phyloP scores from a whole-genome alignment of 192 early-diverging fungal genomes.

The Coemansia sp. region DNA sequence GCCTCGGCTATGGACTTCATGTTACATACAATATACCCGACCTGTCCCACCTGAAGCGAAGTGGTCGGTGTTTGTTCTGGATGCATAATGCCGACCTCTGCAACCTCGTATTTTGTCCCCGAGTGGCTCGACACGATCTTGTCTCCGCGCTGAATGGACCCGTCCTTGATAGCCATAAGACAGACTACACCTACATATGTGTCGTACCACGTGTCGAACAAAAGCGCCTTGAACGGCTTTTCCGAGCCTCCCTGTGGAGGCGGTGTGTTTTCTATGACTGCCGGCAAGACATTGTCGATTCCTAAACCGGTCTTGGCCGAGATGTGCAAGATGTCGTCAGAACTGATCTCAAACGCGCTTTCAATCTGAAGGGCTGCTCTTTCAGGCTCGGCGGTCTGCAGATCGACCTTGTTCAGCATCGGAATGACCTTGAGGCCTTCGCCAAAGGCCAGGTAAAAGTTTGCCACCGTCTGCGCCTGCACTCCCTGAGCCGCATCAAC shows the following conservation, averaged over 20 bases:
- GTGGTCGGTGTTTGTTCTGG: conserved; percentile 73
- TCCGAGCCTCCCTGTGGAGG: conserved; percentile 63
- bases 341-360: conserved; percentile 80
- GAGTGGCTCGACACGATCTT: conserved; percentile 78
- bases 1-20: conserved; percentile 94
- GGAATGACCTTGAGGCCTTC: conserved; percentile 84
- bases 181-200: conserved; percentile 97
- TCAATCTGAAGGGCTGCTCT: conserved; percentile 75
- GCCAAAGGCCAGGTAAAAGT: conserved; percentile 91
- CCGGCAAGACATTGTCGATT: conserved; percentile 68
- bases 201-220: conserved; percentile 98
- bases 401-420: conserved; percentile 92
- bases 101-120: conserved; percentile 78
- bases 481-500: conserved; percentile 95
- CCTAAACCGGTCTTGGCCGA: conserved; percentile 85
- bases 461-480: conserved; percentile 97
- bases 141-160: conserved; percentile 70
- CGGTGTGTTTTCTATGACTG: conserved; percentile 75
- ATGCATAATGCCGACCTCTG: conserved; percentile 92
- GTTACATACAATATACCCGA: conserved; percentile 87
- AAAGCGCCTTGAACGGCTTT: conserved; percentile 75
- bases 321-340: conserved; percentile 60
- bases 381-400: conserved; percentile 82
- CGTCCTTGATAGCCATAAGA: conserved; percentile 85
- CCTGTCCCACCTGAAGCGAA: conserved; percentile 60